Evolutionary conservation across 352 stramenopile genomes (phyloP), one percentile per base, ranked within the genome.

Genomic region (Globisporangium barbulae): DNA sequence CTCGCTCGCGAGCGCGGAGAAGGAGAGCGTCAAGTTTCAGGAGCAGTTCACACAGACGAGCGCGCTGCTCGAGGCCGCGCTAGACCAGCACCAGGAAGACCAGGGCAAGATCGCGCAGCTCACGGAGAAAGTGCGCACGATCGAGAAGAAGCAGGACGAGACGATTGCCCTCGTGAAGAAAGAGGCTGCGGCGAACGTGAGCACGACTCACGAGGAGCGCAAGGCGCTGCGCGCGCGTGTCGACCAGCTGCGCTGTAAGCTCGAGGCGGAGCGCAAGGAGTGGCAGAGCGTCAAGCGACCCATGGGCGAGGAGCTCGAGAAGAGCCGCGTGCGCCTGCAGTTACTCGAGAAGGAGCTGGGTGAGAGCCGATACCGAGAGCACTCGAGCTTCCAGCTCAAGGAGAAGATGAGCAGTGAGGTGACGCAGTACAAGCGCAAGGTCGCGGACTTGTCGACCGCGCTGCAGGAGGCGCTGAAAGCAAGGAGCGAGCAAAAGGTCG

Each of bases 11-110:
- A 57, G 69, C 9, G 67, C 80, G 17, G 80, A 91, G 63, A 72
- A 77, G 10, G 72, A 88, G 33, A 74, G 81, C 50, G 66, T 63
- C 13, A 72, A 79, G 58, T 75, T 70, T 56, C 72, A 80, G 31
- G 57, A 82, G 55, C 75, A 89, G 62, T 91, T 87, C 52, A 56
- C 72, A 47, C 83, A 94, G 64, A 83, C 85, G 62, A 91, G 80
- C 42, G 78, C 81, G 13, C 63, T 94, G 59, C 71, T 93, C 12
- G 81, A 94, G 63, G 84, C 79, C 0, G 80, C 85, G 39, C 60
- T 91, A 44, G 82, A 94, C 49, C 83, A 94, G 67, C 78, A 86
- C 58, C 80, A 94, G 55, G 76, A 83, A 30, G 80, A 91, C 64
- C 72, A 88, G 67, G 62, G 48, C 31, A 86, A 86, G 61, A 53